These are phyloP conservation scores for Plectranthus barbatus DNA, from an alignment of 257 asterid species.

Conservation along the genomic window DNA sequence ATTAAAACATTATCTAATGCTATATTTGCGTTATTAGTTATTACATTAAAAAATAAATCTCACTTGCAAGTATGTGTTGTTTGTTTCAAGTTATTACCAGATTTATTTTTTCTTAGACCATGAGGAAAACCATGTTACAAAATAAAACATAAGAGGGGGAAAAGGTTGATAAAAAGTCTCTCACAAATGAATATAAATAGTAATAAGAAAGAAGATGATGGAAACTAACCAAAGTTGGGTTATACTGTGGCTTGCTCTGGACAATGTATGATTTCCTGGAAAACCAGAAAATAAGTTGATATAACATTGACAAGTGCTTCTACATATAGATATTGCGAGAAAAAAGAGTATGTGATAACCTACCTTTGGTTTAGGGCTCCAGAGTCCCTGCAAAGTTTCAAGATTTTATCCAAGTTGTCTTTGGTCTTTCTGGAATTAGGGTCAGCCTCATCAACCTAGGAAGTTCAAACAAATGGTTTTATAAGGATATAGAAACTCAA, in stretches of 20 bases:
- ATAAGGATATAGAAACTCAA: not conserved
- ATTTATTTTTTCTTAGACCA: too few species aligned
- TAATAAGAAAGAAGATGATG: not conserved
- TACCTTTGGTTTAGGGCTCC: conserved; percentile 45
- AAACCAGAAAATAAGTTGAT: not conserved
- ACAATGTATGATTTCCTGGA: conserved; percentile 61
- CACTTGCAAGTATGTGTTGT: too few species aligned
- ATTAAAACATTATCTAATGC: too few species aligned
- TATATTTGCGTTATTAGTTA: too few species aligned
- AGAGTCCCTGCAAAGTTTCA: conserved; percentile 76
- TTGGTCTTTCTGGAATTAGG: conserved; percentile 70
- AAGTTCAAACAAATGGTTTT: not conserved
- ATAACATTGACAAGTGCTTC: not conserved
- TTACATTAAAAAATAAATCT: too few species aligned
- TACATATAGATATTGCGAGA: too few species aligned
- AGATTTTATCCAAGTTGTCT: conserved; percentile 44
- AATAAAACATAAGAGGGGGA: too few species aligned
- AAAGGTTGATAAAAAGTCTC: too few species aligned
- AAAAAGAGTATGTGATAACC: too few species aligned
- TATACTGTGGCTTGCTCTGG: conserved; percentile 37
- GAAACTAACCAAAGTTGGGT: conserved; percentile 45
- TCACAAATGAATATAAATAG: not conserved
- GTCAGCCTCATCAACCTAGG: conserved; percentile 60
- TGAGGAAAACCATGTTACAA: too few species aligned
- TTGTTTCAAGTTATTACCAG: too few species aligned